These are phyloP conservation scores for Lagenaria siceraria DNA, from an alignment of 306 rosid species.

Conservation along the genomic window DNA sequence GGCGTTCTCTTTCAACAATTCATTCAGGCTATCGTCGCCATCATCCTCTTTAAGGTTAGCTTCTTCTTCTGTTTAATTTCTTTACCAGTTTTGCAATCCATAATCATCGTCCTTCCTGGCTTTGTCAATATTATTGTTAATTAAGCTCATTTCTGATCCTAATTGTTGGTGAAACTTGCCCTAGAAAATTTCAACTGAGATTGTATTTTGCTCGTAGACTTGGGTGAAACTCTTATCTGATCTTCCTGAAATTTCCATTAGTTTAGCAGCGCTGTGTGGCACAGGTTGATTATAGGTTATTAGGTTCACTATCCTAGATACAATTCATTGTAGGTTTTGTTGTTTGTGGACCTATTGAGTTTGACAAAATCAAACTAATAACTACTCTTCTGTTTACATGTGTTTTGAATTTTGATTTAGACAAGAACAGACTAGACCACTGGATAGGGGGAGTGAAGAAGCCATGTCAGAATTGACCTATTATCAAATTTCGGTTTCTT, in stretches of 20 bases:
- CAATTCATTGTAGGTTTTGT: not conserved
- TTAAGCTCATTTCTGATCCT: not conserved
- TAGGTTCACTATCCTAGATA: not conserved
- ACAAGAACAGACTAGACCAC: not conserved
- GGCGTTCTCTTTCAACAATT: slow-evolving; percentile 87
- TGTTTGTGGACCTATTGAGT: not conserved
- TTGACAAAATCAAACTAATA: not conserved
- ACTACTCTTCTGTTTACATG: not conserved
- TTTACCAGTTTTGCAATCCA: not conserved
- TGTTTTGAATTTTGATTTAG: not conserved
- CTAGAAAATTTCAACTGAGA: not conserved
- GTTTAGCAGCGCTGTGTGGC: not conserved
- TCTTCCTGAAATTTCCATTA: not conserved
- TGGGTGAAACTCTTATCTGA: not conserved
- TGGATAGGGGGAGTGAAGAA: not conserved
- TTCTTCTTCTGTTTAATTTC: not conserved
- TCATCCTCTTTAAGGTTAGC: slow-evolving; percentile 23
- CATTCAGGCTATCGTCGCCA: slow-evolving; percentile 73
- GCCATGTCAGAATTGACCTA: not conserved
- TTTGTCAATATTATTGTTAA: not conserved
- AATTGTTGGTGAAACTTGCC: not conserved
- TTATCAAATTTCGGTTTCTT: not conserved
- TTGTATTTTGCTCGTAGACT: not conserved
- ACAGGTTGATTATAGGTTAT: not conserved
- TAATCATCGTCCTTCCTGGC: not conserved